Evolutionary conservation across 2,329 filamentous ascomycete genomes (phyloP).

Genomic region (Truncatella angustata): DNA sequence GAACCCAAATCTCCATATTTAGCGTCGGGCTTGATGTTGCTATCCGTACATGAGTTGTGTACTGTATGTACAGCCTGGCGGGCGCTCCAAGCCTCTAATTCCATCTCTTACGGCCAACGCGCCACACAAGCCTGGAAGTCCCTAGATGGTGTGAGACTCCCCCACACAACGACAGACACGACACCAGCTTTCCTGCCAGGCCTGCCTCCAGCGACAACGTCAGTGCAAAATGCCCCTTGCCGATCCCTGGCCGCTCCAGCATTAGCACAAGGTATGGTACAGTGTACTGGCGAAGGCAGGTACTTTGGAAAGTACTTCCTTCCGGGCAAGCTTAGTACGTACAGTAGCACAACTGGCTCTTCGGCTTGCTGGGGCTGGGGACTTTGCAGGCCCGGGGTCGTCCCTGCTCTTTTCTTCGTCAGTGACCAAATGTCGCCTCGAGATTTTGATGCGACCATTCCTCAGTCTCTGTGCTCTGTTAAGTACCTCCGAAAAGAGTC

Average conservation of each 20-base stretch:
- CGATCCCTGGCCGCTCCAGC: background rate
- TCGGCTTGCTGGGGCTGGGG: too few relatives aligned
- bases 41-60: background rate
- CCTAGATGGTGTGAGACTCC: conserved; percentile 5
- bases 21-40: background rate
- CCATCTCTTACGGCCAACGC: conserved; percentile 3
- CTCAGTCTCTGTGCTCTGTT: conserved; percentile 8
- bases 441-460: conserved; percentile 10
- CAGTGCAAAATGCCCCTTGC: conserved; percentile 1
- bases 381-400: background rate
- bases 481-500: conserved; percentile 14
- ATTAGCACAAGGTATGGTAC: background rate
- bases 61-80: background rate
- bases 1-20: conserved; percentile 4
- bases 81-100: background rate
- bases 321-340: too few relatives aligned
- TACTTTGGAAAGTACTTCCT: too few relatives aligned
- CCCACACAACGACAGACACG: conserved; percentile 4
- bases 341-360: too few relatives aligned
- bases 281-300: too few relatives aligned
- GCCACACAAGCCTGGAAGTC: conserved; percentile 3
- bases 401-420: conserved; percentile 9
- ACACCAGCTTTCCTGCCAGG: background rate
- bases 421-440: background rate
- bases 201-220: background rate